Base-by-base conservation (phyloP, 441 rosid species). In the Pelargonium australe region DNA sequence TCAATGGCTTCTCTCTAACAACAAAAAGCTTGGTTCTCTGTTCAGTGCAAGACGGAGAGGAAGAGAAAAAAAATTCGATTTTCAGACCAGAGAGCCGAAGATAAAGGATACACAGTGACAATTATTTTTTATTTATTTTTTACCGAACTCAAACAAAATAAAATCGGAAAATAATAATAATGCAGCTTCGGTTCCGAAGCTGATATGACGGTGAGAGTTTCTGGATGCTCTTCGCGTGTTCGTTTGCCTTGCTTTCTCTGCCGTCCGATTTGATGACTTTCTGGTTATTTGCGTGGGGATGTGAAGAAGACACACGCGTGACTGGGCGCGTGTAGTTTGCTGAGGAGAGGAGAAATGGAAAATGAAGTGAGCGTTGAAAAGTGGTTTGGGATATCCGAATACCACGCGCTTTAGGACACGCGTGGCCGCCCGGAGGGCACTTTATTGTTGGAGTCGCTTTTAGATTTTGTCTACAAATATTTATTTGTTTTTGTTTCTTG, bases 391-490 rank as follows among this genome's bases (percentile, higher is more conserved):
- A 49, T 49, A 49, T 14, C 8, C 23, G 60, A 34, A 19, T 16
- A 16, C 11, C 60, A 53, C 60, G 23, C 60, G 60, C 60, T 53
- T 2, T 4, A 4, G 19, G 19, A 4, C 58, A 7, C 58, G 58
- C 19, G 58, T 51, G 13, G 7, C 58, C 17, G 5, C 17, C 5
- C 58, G 5, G 17, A 51, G 37, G 19, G 13, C 58, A 4, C 58
- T 51, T 51, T n/a, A 51, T 20, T 51, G 58, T 51, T n/a, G 19
- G 16, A 51, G 58, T 51, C 58, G 58, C 58, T 51, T 34, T 34
- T 34, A 34, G 37, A 34, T 34, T 34, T 34, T 34, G 37, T 34
- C 37, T 34, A 34, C 37, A 4, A 4, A 34, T 34, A 34, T 34
- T 34, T 34, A 34, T 34, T 34, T 34, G 2, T 28, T 34, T 34